Evolutionary conservation across 2,329 filamentous ascomycete species (phyloP), one percentile per base, ranked within the genome.

Genomic region (Xenosphaeropsis pyriputrescens): DNA sequence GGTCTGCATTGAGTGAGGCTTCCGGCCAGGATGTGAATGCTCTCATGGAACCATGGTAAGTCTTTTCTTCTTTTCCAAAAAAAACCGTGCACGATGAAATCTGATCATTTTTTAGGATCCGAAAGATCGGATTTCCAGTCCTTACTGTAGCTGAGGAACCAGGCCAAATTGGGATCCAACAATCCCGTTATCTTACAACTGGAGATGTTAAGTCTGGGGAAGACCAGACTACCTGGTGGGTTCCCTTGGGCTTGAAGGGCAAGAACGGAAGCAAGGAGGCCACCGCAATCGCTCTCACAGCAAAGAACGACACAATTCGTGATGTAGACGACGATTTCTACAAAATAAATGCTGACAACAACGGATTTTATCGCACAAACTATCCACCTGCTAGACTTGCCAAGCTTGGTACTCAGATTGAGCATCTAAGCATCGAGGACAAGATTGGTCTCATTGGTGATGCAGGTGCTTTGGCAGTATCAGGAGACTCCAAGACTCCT

Each of bases 381-480:
- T 93, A 96, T 54, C 85, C 91, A 5, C 77, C 85, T n/a, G 68
- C 75, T 45, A 77, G 89, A 35, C 70, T 98, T 31, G 73, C 72
- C 30, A 85, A 85, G 61, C 75, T 98, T 17, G 82, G 84, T 41
- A 71, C 75, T 38, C 77, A 84, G 49, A 77, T 86, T 13, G 70
- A 83, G 47, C 76, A 77, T 47, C 69, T 98, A 17, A 83, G 70
- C 45, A 77, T 81, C 5, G 76, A 89, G 55, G 91, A 98, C 62
- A 93, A 91, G 65, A 94, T 96, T 50, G 85, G 85, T 31, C 74
- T 95, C 37, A 75, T 95, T 41, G 86, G 85, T 43, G 93, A 94
- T 51, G 85, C 89, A 15, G 82, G 83, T 34, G 86, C 91, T 36
- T 72, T 96, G 46, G 86, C 91, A 29, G 76, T 93, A 43, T 83